These are phyloP conservation scores for Pterocarpus macrocarpus DNA, from an alignment of 306 rosid species.

Conservation along the genomic window DNA sequence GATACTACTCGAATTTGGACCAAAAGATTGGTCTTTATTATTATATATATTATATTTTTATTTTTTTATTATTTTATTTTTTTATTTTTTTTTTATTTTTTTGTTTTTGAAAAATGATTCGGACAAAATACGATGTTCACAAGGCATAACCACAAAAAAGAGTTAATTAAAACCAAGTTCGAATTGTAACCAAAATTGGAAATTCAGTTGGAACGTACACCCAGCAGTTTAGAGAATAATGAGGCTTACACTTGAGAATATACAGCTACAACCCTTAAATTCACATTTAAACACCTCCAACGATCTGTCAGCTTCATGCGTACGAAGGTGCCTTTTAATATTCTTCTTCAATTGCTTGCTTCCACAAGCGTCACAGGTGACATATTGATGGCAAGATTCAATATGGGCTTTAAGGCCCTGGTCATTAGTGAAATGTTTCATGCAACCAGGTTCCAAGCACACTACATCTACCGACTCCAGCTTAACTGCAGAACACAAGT, in stretches of 20 bases:
- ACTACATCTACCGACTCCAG: conserved; percentile 72
- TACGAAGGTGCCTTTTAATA: conserved; percentile 71
- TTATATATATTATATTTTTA: too few species aligned
- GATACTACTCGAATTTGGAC: too few species aligned
- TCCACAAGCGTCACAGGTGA: conserved; percentile 73
- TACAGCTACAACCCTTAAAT: conserved; percentile 57
- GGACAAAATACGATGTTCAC: too few species aligned
- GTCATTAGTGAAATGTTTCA: conserved; percentile 69
- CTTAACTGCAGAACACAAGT: conserved; percentile 60
- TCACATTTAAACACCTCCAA: conserved; percentile 57
- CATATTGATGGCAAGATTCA: conserved; percentile 70
- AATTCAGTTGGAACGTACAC: neutral
- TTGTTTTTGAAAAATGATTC: too few species aligned
- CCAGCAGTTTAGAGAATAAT: neutral
- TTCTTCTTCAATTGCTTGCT: conserved; percentile 75
- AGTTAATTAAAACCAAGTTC: neutral
- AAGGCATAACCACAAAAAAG: neutral
- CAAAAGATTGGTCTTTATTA: too few species aligned
- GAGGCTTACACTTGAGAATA: conserved; percentile 71
- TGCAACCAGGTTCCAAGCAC: conserved; percentile 76
- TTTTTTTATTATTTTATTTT: too few species aligned
- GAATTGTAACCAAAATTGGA: neutral
- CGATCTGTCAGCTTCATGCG: conserved; percentile 59
- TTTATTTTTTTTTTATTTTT: too few species aligned
- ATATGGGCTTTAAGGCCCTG: conserved; percentile 74